These are phyloP conservation scores for Hymenoscyphus linearis DNA, from an alignment of 2,329 filamentous ascomycete genomes.

Conservation along the genomic window DNA sequence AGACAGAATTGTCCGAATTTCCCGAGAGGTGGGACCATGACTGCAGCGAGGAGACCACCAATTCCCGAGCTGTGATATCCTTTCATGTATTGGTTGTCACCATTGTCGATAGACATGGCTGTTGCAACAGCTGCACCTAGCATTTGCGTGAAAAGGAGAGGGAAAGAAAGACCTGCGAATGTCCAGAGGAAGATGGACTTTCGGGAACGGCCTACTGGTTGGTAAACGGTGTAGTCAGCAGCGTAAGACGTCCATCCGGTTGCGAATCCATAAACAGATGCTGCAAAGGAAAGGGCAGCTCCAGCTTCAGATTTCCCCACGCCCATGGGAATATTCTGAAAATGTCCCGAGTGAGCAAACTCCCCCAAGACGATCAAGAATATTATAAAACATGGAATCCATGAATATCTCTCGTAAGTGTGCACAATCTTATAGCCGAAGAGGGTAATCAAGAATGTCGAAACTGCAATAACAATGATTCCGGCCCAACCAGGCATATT, in stretches of 20 bases:
- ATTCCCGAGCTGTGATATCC: slow-evolving; percentile 54
- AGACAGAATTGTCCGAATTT: slow-evolving; percentile 69
- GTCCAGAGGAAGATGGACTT: slow-evolving; percentile 63
- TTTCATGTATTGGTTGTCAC: slow-evolving; percentile 46
- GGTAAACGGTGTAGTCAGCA: slow-evolving; percentile 77
- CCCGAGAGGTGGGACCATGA: slow-evolving; percentile 58
- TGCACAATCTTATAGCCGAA: slow-evolving; percentile 75
- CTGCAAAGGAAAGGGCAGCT: slow-evolving; percentile 57
- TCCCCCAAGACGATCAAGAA: slow-evolving; percentile 66
- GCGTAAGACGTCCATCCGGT: slow-evolving; percentile 72
- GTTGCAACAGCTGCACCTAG: slow-evolving; percentile 67
- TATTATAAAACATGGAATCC: slow-evolving; percentile 67
- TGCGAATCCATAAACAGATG: slow-evolving; percentile 62
- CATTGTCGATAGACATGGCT: slow-evolving; percentile 50
- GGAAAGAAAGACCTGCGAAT: slow-evolving; percentile 62
- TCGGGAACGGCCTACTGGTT: slow-evolving; percentile 55
- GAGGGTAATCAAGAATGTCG: slow-evolving; percentile 64
- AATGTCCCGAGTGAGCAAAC: slow-evolving; percentile 63
- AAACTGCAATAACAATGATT: slow-evolving; percentile 66
- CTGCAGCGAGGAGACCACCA: slow-evolving; percentile 61
- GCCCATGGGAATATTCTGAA: slow-evolving; percentile 54
- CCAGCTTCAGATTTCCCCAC: slow-evolving; percentile 56
- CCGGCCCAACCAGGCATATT: slow-evolving; percentile 68
- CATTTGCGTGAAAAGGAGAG: slow-evolving; percentile 69
- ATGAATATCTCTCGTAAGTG: slow-evolving; percentile 69